These are phyloP conservation scores for Manihot esculenta DNA, from an alignment of 441 rosid species.

Conservation along the genomic window DNA sequence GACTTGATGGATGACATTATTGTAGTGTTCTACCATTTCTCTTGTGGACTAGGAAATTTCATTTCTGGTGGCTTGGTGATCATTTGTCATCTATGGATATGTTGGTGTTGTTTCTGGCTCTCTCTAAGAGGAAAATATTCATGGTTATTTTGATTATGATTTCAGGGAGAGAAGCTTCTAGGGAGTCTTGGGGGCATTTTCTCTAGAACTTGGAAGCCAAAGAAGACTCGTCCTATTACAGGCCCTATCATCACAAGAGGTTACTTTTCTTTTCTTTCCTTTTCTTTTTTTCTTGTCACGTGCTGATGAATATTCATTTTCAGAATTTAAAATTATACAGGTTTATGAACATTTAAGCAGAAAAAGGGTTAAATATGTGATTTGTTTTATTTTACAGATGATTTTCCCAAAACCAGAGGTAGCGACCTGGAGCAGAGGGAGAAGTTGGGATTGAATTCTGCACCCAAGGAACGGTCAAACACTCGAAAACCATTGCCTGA, in stretches of 20 bases:
- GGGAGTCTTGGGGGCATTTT: constrained; percentile 93
- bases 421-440: constrained; percentile 56
- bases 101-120: no score
- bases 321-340: neutral
- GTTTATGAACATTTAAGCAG: neutral
- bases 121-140: neutral
- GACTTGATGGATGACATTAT: neutral
- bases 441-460: constrained; percentile 54
- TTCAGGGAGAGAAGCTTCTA: constrained; percentile 92
- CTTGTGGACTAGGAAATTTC: neutral
- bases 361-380: neutral
- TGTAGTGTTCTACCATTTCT: neutral
- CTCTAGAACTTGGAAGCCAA: constrained; percentile 91
- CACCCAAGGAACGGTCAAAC: constrained; percentile 38
- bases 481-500: constrained; percentile 35
- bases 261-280: constrained; percentile 24
- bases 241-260: constrained; percentile 82
- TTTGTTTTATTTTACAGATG: constrained; percentile 35
- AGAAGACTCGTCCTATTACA: constrained; percentile 64
- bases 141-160: constrained; percentile 24
- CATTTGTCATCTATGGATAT: neutral
- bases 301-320: neutral
- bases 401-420: constrained; percentile 39
- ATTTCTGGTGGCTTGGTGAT: neutral
- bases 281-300: no score